Base-by-base conservation (phyloP, 2,329 filamentous ascomycete species). In the Raffaelea albimanens region DNA sequence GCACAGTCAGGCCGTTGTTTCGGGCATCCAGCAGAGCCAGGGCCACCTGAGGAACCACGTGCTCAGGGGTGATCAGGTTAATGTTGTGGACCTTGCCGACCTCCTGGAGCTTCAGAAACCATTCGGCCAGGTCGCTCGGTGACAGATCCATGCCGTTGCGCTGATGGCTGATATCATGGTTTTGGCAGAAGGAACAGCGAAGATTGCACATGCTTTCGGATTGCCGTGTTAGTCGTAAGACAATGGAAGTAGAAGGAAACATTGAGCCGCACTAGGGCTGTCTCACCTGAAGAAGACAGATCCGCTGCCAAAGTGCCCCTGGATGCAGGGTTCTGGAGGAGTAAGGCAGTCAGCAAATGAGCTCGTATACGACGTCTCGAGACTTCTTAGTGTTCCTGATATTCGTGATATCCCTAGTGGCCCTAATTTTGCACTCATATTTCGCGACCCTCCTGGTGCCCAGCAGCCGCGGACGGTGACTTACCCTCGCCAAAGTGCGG, bases 51-150 rank as follows among this genome's bases (percentile, higher is more conserved):
- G 87, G 86, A 4, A 89, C 87, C 18, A 94, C 85, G 61, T 94
- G 88, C 60, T 94, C 87, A 0, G 87, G 87, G 0, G 87, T 94
- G 49, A 94, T 77, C 20, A 91, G 77, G 62, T 95, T 93, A 71
- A 94, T 90, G 61, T 93, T 93, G 67, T 94, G 87, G n/a, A 87
- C 85, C 9, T 73, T 68, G n/a, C 86, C 87, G 2, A 87, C 75
- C 23, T 86, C 73, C 61, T 93, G 87, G 40, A 94, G 68, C 66
- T 93, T 93, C 49, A 93, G 57, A 63, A 84, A 90, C 87, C 87
- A 93, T 39, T 55, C 81, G 5, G 76, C 87, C 4, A 95, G 73
- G 59, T 89, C 77, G 61, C 90, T 85, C 0, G 86, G 85, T 0
- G 82, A 85, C 25, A 93, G 67, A 55, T 90, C 83, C 64, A 87